Evolutionary conservation across 345 rosid genomes (phyloP).

Genomic region (Corchorus capsularis): DNA sequence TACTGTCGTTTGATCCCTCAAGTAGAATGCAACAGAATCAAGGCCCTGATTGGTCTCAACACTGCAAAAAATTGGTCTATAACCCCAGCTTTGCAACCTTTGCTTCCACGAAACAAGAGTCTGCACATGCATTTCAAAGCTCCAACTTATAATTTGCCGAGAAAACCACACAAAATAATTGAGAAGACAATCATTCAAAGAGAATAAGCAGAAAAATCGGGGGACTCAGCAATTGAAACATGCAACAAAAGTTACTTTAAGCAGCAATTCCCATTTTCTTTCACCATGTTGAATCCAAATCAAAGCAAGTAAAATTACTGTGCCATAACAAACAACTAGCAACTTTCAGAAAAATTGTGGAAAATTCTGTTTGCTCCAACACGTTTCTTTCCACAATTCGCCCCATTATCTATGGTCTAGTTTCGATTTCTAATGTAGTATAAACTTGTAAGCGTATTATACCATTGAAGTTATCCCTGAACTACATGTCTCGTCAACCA

Average conservation of each 20-base stretch:
- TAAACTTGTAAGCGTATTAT: neutral
- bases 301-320: neutral
- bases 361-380: neutral
- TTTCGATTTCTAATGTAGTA: neutral
- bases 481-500: neutral
- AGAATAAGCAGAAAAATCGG: neutral
- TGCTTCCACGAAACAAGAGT: slow-evolving; percentile 59
- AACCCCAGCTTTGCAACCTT: slow-evolving; percentile 75
- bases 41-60: slow-evolving; percentile 70
- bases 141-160: neutral
- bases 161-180: neutral
- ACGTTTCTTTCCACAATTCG: neutral
- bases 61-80: slow-evolving; percentile 80
- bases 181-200: neutral
- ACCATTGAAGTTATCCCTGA: neutral
- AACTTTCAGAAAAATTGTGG: neutral
- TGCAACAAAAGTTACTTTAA: neutral
- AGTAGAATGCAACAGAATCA: slow-evolving; percentile 51
- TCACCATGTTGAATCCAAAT: neutral
- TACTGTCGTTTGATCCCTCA: slow-evolving; percentile 85
- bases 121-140: slow-evolving; percentile 41
- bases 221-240: neutral
- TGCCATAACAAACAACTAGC: neutral
- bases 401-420: neutral
- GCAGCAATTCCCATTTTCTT: neutral